phyloP scores from a whole-genome alignment of 495 filamentous ascomycete genomes.

The Xylaria curta region DNA sequence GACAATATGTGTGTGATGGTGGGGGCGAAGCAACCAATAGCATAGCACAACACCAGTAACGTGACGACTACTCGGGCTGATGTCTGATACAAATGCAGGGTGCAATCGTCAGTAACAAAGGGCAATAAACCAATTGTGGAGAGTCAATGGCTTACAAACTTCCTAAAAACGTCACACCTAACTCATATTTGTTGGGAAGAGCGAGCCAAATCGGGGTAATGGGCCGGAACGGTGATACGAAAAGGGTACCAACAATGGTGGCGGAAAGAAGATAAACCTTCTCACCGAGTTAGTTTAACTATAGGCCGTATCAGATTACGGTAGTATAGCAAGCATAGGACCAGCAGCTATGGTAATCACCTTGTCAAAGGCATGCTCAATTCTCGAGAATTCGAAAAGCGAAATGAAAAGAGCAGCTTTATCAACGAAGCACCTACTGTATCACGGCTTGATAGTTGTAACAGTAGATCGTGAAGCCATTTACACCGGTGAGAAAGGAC shows the following conservation, averaged over 20 bases:
- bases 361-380: too few relatives aligned
- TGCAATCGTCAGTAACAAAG: not conserved
- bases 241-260: not conserved
- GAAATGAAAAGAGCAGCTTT: not conserved
- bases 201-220: not conserved
- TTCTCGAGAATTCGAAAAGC: not conserved
- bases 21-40: conserved; percentile 8
- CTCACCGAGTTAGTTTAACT: not conserved
- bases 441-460: not conserved
- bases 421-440: too few relatives aligned
- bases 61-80: not conserved
- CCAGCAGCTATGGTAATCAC: not conserved
- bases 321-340: not conserved
- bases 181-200: not conserved
- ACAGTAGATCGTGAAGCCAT: not conserved
- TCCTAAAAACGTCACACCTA: not conserved
- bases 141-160: not conserved
- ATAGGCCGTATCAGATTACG: not conserved
- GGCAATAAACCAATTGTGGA: not conserved
- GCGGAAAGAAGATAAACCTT: not conserved
- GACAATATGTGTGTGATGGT: not conserved
- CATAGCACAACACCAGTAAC: not conserved
- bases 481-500: not conserved
- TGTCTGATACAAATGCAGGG: not conserved
- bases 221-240: not conserved